phyloP scores from a whole-genome alignment of 768 basidiomycete species.

The Mycena indigotica region DNA sequence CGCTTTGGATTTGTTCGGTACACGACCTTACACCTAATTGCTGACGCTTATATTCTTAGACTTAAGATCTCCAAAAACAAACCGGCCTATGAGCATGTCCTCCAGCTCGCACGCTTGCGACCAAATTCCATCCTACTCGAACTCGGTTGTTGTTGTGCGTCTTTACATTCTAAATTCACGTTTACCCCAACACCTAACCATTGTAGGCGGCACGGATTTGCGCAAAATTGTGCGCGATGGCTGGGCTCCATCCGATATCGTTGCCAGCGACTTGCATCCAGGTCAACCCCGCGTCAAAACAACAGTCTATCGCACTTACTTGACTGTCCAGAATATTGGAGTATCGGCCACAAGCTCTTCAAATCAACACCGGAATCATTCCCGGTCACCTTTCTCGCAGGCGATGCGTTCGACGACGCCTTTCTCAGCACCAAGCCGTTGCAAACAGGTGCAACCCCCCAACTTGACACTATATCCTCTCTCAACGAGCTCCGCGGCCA shows the following conservation, averaged over 20 bases:
- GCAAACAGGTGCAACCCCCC: slow-evolving; percentile 25
- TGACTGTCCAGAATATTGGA: slow-evolving; percentile 53
- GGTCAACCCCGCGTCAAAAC: slow-evolving; percentile 23
- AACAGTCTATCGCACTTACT: too few species aligned
- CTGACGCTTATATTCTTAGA: background rate
- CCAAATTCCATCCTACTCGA: slow-evolving; percentile 42
- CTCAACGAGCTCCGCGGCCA: slow-evolving; percentile 49
- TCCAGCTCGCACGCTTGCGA: slow-evolving; percentile 28
- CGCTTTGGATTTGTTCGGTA: slow-evolving; percentile 33
- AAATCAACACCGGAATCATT: slow-evolving; percentile 51
- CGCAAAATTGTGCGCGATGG: slow-evolving; percentile 43
- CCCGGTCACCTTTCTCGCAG: slow-evolving; percentile 56
- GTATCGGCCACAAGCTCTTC: slow-evolving; percentile 64
- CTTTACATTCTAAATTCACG: background rate
- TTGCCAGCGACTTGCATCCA: slow-evolving; percentile 40
- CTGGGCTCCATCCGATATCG: slow-evolving; percentile 38
- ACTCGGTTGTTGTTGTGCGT: slow-evolving; percentile 48
- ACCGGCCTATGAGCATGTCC: slow-evolving; percentile 34
- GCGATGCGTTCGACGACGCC: slow-evolving; percentile 52
- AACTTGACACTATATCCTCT: slow-evolving; percentile 36
- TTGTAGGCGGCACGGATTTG: slow-evolving; percentile 43
- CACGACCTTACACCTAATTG: background rate
- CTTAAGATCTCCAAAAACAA: slow-evolving; percentile 1
- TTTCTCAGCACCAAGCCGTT: slow-evolving; percentile 39
- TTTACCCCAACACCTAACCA: background rate